These are phyloP conservation scores for Eremochloa ophiuroides DNA, from an alignment of 176 grass and related monocot genomes.

Conservation along the genomic window DNA sequence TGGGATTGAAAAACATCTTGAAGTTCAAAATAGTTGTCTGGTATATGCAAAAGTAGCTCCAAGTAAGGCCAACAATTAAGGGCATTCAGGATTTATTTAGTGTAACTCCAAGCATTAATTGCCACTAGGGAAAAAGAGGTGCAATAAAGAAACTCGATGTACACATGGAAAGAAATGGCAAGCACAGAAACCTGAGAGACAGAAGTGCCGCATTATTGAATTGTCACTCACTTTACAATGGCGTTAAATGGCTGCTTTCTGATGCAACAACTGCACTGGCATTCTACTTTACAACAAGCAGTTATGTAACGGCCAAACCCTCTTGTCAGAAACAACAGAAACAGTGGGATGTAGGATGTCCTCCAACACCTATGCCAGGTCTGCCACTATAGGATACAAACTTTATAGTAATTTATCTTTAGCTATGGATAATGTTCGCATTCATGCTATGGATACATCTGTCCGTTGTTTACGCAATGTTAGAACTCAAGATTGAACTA, in stretches of 20 bases:
- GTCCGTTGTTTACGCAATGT: not conserved
- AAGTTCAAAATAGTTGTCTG: not conserved
- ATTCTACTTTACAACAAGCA: not conserved
- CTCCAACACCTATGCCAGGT: not conserved
- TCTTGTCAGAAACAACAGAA: not conserved
- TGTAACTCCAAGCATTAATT: constrained; percentile 22
- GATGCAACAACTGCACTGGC: not conserved
- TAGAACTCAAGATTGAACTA: not conserved
- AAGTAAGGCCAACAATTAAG: not conserved
- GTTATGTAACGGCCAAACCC: not conserved
- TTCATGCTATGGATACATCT: not conserved
- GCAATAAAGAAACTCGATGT: not conserved
- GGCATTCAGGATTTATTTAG: not conserved
- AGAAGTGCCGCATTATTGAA: not conserved
- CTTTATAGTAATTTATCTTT: not conserved
- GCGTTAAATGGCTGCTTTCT: not conserved
- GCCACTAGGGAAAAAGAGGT: not conserved
- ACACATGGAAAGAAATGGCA: constrained; percentile 10
- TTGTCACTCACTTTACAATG: not conserved
- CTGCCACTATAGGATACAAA: not conserved
- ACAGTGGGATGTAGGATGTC: not conserved
- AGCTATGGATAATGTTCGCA: not conserved
- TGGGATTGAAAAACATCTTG: not conserved
- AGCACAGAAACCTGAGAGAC: not conserved
- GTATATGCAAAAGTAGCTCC: not conserved